phyloP scores from a whole-genome alignment of 2,329 filamentous ascomycete species.

The Fusarium anthophilum region DNA sequence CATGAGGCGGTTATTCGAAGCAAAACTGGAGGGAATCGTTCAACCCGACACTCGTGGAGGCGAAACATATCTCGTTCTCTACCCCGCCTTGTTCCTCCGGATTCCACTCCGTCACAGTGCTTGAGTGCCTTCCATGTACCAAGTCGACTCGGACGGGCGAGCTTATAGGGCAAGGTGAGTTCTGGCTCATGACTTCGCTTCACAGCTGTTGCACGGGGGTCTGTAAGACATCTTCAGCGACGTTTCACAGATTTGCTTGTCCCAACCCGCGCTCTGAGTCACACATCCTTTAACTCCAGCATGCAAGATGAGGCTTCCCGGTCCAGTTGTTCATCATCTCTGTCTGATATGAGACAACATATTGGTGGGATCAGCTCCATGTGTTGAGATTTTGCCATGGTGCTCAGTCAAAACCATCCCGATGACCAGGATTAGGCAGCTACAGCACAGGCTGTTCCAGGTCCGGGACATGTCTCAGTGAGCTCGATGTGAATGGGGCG shows the following conservation, averaged over 20 bases:
- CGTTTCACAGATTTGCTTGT: constrained; percentile 27
- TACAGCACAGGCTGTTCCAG: constrained; percentile 15
- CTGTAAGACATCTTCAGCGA: constrained; percentile 35
- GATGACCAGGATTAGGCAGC: constrained; percentile 13
- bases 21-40: constrained; percentile 29
- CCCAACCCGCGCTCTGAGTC: constrained; percentile 18
- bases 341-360: background rate
- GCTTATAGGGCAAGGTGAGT: constrained; percentile 10
- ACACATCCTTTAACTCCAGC: constrained; percentile 5
- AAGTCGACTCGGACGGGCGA: constrained; percentile 7
- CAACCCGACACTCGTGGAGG: constrained; percentile 30
- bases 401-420: constrained; percentile 26
- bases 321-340: background rate
- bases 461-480: constrained; percentile 26
- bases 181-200: constrained; percentile 41
- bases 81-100: constrained; percentile 25
- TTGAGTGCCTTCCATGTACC: background rate
- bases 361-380: constrained; percentile 5
- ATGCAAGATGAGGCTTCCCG: constrained; percentile 10
- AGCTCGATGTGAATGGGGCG: background rate
- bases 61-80: constrained; percentile 20
- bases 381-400: constrained; percentile 9
- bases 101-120: background rate
- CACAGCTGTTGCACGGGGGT: constrained; percentile 31
- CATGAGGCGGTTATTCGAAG: constrained; percentile 30